Base-by-base conservation (phyloP, 495 filamentous ascomycete genomes). In the Ramalina intermedia region DNA sequence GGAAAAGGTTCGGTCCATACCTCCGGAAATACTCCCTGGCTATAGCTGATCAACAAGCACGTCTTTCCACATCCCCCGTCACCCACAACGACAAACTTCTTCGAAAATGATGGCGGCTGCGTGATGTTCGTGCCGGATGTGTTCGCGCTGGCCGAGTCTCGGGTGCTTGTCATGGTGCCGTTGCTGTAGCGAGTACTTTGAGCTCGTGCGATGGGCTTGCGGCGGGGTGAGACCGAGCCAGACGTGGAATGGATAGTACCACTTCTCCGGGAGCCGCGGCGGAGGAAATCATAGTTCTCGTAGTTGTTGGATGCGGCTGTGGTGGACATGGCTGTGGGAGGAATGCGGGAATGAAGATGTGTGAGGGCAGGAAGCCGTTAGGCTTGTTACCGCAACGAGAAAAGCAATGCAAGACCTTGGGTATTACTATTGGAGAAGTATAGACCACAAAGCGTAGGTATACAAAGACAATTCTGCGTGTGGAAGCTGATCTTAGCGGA, bases 41-140 rank as follows among this genome's bases (percentile, higher is more conserved):
- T 93, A 66, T 96, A 98, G 61, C 87, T 94, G 63, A 98, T 98
- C 68, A 98, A 69, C 50, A 98, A 68, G 72, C 93, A 98, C 6
- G 91, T 98, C 81, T 98, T 98, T 56, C 91, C 91, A 66, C 91
- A 98, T 48, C 91, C 91, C 51, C 91, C 91, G 66, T 98, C 91
- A 46, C 91, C 91, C 20, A 98, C 91, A 17, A 98, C 91, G 18
- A 98, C 91, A 56, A 98, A 87, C 72, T 98, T 98, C 72, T 98
- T 98, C 51, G 88, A 95, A 66, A 87, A 98, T 43, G 85, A 79
- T 1, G 89, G 88, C 4, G 84, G 84, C 57, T 77, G 88, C 7
- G 88, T 96, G 64, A 91, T 78, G 65, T 84, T 80, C 29, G 88
- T 95, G 16, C 76, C 80, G 8, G 79, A 82, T 49, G 74, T 62